Percentiles rank a stretch among this genome's conserved stretches.
Evolutionary conservation across 2,329 filamentous ascomycete species (phyloP).

Genomic region (Ophiosphaerella korrae): DNA sequence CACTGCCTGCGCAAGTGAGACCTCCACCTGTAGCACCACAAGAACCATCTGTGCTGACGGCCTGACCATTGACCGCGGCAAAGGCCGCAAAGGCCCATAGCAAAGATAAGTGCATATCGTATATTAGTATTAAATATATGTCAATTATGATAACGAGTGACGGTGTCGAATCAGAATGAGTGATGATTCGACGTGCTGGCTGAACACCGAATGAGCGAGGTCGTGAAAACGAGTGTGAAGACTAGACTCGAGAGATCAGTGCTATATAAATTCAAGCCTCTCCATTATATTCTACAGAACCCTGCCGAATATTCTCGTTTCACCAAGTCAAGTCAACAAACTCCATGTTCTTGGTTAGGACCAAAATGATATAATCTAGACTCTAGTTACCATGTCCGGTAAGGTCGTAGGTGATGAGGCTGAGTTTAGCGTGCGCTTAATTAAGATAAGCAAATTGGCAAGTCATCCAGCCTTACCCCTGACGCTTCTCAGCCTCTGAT

Average conservation of each 20-base stretch:
- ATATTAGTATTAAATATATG: not conserved
- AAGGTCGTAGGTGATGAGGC: not conserved
- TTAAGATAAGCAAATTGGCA: not conserved
- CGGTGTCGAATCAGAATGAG: not conserved
- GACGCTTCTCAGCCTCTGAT: not conserved
- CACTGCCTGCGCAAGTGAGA: not conserved
- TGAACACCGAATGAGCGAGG: not conserved
- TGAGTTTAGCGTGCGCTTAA: not conserved
- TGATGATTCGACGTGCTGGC: not conserved
- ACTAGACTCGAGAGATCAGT: not conserved
- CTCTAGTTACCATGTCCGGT: not conserved
- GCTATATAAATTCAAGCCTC: not conserved
- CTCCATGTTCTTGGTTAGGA: not conserved
- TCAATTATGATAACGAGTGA: not conserved
- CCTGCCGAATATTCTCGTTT: too few relatives aligned
- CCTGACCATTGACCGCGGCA: not conserved
- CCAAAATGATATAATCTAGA: not conserved
- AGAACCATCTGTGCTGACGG: not conserved
- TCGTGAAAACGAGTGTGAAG: not conserved
- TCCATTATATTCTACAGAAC: not conserved
- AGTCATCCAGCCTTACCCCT: not conserved
- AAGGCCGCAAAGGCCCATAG: not conserved
- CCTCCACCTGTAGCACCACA: not conserved
- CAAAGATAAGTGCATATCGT: not conserved
- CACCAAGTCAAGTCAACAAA: not conserved